Percentiles rank a stretch among this genome's conserved stretches.
Evolutionary conservation across 1,139 yeast species (phyloP).

Genomic region (Geotrichum candidum): DNA sequence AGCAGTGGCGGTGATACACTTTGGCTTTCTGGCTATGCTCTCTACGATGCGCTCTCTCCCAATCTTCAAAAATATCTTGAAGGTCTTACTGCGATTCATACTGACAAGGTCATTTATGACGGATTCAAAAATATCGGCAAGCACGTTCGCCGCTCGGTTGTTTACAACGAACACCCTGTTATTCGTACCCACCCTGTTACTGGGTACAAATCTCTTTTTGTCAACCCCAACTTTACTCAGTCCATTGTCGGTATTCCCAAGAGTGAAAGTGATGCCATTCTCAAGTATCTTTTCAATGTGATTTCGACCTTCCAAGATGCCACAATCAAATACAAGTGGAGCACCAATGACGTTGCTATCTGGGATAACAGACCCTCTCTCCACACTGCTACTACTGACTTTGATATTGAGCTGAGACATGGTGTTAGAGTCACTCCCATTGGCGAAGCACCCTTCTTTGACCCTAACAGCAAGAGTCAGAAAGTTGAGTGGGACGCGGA

Average conservation of each 20-base stretch:
- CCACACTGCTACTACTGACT: slow-evolving; percentile 28
- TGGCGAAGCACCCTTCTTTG: slow-evolving; percentile 51
- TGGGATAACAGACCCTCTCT: slow-evolving; percentile 35
- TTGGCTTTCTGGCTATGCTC: slow-evolving; percentile 45
- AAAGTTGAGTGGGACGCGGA: slow-evolving; percentile 30
- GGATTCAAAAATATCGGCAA: slow-evolving; percentile 30
- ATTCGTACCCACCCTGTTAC: slow-evolving; percentile 46
- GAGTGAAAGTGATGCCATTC: slow-evolving; percentile 34
- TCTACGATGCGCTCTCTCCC: slow-evolving; percentile 43
- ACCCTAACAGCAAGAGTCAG: slow-evolving; percentile 47
- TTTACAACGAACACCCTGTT: slow-evolving; percentile 39
- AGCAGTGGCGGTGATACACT: slow-evolving; percentile 44
- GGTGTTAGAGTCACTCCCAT: slow-evolving; percentile 56
- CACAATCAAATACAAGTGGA: slow-evolving; percentile 48
- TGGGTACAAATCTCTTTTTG: slow-evolving; percentile 43
- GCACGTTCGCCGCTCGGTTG: slow-evolving; percentile 16
- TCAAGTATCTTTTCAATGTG: slow-evolving; percentile 40
- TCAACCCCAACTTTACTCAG: slow-evolving; percentile 38
- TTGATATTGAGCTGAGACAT: slow-evolving; percentile 39
- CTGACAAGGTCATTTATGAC: slow-evolving; percentile 22
- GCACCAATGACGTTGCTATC: slow-evolving; percentile 49
- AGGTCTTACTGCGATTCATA: slow-evolving; percentile 32
- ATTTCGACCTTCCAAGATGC: slow-evolving; percentile 40
- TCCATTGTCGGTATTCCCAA: slow-evolving; percentile 39
- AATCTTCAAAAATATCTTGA: slow-evolving; percentile 40